A percentile compares a stretch with the other conserved stretches of the same genome.
phyloP scores from a whole-genome alignment of 2,329 filamentous ascomycete species.

The Hysterium pulicare region DNA sequence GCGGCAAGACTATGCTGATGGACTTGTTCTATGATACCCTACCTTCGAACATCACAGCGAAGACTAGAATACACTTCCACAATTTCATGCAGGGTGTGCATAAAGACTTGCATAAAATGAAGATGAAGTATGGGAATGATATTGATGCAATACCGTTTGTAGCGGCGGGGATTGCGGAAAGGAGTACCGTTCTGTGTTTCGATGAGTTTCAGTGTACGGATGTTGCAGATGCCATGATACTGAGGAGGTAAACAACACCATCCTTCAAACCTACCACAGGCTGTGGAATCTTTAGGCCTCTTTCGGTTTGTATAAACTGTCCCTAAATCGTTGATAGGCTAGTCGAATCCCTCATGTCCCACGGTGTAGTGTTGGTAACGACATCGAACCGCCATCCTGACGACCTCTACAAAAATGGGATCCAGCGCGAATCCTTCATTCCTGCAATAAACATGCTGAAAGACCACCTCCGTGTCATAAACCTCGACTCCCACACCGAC shows the following conservation, averaged over 20 bases:
- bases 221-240: conserved; percentile 97
- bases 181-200: conserved; percentile 86
- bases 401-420: conserved; percentile 96
- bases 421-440: conserved; percentile 92
- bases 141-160: conserved; percentile 89
- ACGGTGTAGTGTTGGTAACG: conserved; percentile 93
- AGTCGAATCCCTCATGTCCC: conserved; percentile 87
- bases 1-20: conserved; percentile 99
- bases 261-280: no score
- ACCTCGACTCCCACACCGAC: conserved; percentile 91
- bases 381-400: conserved; percentile 96
- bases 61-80: conserved; percentile 95
- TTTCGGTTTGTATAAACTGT: no score
- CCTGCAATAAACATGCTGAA: conserved; percentile 94
- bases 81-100: conserved; percentile 99
- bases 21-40: conserved; percentile 95
- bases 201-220: conserved; percentile 99
- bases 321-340: conserved; percentile 56
- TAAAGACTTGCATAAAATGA: conserved; percentile 82
- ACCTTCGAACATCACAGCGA: conserved; percentile 71
- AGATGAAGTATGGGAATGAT: conserved; percentile 83
- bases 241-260: conserved; percentile 68
- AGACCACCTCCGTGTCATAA: conserved; percentile 78
- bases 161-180: conserved; percentile 87
- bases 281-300: no score